These are phyloP conservation scores for Macrophomina phaseolina DNA, from an alignment of 2,329 filamentous ascomycete genomes.

Conservation along the genomic window DNA sequence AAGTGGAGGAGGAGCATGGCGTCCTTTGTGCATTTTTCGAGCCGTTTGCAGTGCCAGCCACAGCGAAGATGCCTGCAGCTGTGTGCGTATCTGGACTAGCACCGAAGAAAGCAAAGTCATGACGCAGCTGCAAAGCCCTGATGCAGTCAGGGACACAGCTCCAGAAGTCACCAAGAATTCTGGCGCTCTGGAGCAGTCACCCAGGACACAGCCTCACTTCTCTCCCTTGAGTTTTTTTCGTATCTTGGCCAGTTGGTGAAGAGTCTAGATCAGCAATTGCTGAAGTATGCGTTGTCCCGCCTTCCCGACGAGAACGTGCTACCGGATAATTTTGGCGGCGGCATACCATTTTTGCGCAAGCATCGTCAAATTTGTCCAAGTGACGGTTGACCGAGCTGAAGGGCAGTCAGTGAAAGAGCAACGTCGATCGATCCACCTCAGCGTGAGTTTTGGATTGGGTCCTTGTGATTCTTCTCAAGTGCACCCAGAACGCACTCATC, in stretches of 20 bases:
- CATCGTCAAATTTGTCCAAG: no score
- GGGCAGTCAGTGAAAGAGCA: no score
- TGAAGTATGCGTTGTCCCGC: background rate
- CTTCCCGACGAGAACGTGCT: no score
- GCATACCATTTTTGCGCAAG: no score
- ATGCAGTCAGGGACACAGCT: background rate
- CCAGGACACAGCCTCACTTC: background rate
- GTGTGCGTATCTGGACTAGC: background rate
- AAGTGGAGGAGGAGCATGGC: background rate
- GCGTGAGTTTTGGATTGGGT: background rate
- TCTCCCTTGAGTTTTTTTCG: background rate
- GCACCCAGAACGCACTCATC: background rate
- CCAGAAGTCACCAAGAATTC: background rate
- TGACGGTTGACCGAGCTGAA: no score
- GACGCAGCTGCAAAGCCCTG: background rate
- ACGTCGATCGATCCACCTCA: no score
- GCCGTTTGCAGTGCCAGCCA: background rate
- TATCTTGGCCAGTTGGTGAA: background rate
- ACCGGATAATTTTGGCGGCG: no score
- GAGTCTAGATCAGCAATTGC: background rate
- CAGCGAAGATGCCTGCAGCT: background rate
- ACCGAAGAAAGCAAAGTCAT: background rate
- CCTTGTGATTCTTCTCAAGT: background rate
- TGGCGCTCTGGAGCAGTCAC: background rate
- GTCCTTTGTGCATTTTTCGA: background rate